Percentiles rank a stretch among this genome's conserved stretches.
Conservation (phyloP, 2,329 filamentous ascomycete genomes). For the Volutella citrinella region DNA sequence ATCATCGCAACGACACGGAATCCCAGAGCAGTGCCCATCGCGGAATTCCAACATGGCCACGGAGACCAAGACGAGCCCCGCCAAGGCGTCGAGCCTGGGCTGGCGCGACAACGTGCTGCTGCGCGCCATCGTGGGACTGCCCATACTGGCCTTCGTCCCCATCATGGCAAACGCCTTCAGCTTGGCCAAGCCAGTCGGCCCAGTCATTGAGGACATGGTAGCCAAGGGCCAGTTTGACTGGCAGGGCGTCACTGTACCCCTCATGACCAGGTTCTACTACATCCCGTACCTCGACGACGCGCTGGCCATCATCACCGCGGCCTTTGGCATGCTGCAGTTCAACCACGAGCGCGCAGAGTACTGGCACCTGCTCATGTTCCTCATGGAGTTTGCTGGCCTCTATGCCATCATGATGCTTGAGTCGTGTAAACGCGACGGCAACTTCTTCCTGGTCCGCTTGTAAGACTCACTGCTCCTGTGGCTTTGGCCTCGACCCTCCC, state of each 20-base stretch:
- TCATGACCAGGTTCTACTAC: constrained; percentile 19
- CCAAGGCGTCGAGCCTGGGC: too few species aligned
- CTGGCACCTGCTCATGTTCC: constrained; percentile 27
- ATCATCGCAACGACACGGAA: too few species aligned
- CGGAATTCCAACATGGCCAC: too few species aligned
- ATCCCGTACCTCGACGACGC: constrained; percentile 18
- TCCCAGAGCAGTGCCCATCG: too few species aligned
- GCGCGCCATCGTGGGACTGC: constrained; percentile 17
- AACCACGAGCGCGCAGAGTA: constrained; percentile 15
- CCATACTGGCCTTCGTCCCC: constrained; percentile 16
- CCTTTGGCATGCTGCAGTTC: constrained; percentile 24
- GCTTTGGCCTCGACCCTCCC: too few species aligned
- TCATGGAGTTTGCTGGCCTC: constrained; percentile 25
- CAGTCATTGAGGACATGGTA: constrained; percentile 7
- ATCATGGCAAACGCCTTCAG: constrained; percentile 19
- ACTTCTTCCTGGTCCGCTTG: constrained; percentile 17
- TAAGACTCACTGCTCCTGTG: constrained; percentile 8
- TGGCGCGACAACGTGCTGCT: too few species aligned
- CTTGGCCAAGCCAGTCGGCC: constrained; percentile 17
- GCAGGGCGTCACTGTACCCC: constrained; percentile 5
- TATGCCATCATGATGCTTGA: constrained; percentile 26
- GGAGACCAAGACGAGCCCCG: too few species aligned
- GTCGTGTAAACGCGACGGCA: constrained; percentile 16
- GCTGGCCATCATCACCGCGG: constrained; percentile 14
- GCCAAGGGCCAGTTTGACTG: constrained; percentile 5